Evolutionary conservation across 306 rosid species (phyloP), one percentile per base, ranked within the genome.

Genomic region (Cercis canadensis): DNA sequence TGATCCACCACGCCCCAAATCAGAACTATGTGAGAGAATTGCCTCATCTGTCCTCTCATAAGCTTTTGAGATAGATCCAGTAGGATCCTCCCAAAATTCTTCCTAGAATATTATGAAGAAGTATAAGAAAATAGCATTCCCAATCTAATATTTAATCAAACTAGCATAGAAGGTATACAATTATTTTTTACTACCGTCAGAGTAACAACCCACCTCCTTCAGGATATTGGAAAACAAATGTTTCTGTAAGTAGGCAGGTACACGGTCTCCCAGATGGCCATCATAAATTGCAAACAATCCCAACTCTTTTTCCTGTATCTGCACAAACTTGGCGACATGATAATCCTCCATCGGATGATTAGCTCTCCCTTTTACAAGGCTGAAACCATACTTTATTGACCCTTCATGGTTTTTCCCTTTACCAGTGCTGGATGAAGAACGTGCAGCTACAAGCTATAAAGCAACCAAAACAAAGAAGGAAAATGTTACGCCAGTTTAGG

Each of bases 331-430:
- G 69, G 98, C 89, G 68, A 93, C 98, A 76, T 93, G 97, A 79
- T 88, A 90, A 84, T 93, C 98, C 85, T 93, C 98, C 98, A 93
- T 93, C 44, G 97, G 97, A 74, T 93, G 98, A 74, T 90, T 89
- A 62, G 98, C 97, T 88, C 80, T 93, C 69, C 98, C 97, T 77
- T 93, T 93, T 14, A 88, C 87, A 43, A 93, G 75, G 78, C 90
- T 78, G 76, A 90, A 93, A 67, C 98, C 98, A 67, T 79, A 93
- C 87, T 87, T 93, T 67, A 87, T 80, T 67, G 80, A n/a, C 50
- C 97, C 94, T 18, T 82, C 96, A 13, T 73, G 74, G 74, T 64
- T 87, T 84, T 78, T 87, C 43, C 98, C 98, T 73, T 87, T 90
- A 50, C 98, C 98, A 40, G 87, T 84, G 85, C 87, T 90, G 32